Percentiles rank a stretch among this genome's conserved stretches.
Evolutionary conservation across 495 filamentous ascomycete genomes (phyloP).

Genomic region (Annulohypoxylon maeteangense): DNA sequence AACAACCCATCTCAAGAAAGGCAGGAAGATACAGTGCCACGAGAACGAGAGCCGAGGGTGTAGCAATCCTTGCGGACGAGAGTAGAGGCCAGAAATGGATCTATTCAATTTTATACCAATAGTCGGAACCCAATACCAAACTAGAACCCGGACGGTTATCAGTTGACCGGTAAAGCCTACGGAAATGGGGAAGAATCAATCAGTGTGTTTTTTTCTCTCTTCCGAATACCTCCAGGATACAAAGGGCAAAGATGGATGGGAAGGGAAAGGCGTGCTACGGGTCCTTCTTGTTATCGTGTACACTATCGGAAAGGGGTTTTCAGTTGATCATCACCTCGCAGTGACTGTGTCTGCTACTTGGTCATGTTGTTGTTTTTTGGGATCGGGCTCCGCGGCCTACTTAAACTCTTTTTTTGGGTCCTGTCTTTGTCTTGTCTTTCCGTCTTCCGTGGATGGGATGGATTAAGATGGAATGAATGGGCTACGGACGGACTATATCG

Average conservation of each 20-base stretch:
- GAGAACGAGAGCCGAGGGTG: constrained; percentile 36
- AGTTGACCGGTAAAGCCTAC: not conserved
- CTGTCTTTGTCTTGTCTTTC: not conserved
- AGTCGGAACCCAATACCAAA: constrained; percentile 9
- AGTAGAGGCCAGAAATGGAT: constrained; percentile 38
- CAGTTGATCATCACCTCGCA: constrained; percentile 26
- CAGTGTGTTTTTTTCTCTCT: not conserved
- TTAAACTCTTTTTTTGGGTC: not conserved
- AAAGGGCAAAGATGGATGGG: not conserved
- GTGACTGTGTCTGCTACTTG: constrained; percentile 8
- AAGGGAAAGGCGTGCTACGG: constrained; percentile 13
- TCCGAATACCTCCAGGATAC: not conserved
- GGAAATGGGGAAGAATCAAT: not conserved
- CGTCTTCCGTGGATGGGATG: not conserved
- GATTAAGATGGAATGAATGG: not conserved
- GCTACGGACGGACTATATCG: not conserved
- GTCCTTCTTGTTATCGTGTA: constrained; percentile 42
- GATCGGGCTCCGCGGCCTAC: not conserved
- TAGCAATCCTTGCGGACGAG: constrained; percentile 39
- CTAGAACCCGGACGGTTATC: constrained; percentile 17
- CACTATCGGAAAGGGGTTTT: constrained; percentile 36
- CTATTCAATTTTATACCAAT: constrained; percentile 17
- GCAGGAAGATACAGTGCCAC: constrained; percentile 5
- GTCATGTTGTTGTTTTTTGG: not conserved
- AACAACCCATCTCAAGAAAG: constrained; percentile 31